These are phyloP conservation scores for Smittium mucronatum DNA, from an alignment of 371 early-diverging fungal species.

Conservation along the genomic window DNA sequence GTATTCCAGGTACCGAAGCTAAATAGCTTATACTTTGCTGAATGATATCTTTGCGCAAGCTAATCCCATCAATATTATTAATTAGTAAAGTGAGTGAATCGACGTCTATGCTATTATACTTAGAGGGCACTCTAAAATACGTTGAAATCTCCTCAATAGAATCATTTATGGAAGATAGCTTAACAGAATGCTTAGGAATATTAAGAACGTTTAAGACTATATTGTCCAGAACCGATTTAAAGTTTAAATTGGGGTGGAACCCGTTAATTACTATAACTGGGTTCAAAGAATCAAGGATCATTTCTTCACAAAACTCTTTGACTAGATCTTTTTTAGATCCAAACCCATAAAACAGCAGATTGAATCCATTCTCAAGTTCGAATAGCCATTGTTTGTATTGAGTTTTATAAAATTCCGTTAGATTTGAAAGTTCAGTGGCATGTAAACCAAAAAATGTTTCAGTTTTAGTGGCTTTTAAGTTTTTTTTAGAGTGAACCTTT, in stretches of 20 bases:
- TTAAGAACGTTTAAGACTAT: constrained; percentile 39
- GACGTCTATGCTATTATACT: not conserved
- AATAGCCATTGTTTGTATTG: constrained; percentile 74
- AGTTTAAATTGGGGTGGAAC: constrained; percentile 57
- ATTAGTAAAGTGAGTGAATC: constrained; percentile 51
- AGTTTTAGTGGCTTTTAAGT: constrained; percentile 35
- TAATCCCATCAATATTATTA: constrained; percentile 85
- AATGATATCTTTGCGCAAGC: constrained; percentile 53
- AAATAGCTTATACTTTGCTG: constrained; percentile 36
- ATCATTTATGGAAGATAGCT: not conserved
- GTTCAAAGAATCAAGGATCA: constrained; percentile 35
- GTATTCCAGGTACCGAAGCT: constrained; percentile 49
- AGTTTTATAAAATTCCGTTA: constrained; percentile 17
- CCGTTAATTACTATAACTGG: constrained; percentile 73
- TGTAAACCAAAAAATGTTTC: constrained; percentile 38
- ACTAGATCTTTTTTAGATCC: constrained; percentile 75
- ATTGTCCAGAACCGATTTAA: constrained; percentile 54
- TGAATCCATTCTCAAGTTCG: constrained; percentile 63
- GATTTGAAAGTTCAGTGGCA: constrained; percentile 18
- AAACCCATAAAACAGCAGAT: constrained; percentile 73
- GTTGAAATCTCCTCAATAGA: constrained; percentile 14
- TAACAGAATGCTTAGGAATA: not conserved
- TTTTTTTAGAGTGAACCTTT: constrained; percentile 39
- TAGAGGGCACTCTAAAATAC: constrained; percentile 24
- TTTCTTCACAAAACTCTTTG: constrained; percentile 46